These are phyloP conservation scores for Fusarium clavum DNA, from an alignment of 2,329 filamentous ascomycete genomes.

Conservation along the genomic window DNA sequence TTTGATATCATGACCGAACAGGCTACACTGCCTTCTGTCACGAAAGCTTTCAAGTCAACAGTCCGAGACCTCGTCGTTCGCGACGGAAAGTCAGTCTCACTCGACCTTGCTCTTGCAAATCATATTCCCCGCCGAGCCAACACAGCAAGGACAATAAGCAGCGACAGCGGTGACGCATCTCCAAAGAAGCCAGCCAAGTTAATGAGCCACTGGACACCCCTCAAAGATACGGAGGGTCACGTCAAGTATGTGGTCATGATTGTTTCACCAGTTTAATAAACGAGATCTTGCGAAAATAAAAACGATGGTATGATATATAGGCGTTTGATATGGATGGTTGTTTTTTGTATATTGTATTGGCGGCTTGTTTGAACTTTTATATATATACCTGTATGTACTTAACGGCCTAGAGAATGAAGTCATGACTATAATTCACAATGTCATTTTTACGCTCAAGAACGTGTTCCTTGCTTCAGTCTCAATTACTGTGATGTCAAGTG, in stretches of 20 bases:
- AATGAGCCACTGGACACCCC: conserved; percentile 48
- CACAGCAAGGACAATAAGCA: conserved; percentile 27
- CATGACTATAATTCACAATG: conserved; percentile 27
- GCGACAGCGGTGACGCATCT: conserved; percentile 28
- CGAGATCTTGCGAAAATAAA: background rate
- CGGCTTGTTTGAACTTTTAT: conserved; percentile 12
- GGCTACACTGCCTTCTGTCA: conserved; percentile 56
- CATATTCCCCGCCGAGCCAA: conserved; percentile 46
- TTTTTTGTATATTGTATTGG: conserved; percentile 19
- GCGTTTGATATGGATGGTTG: conserved; percentile 1
- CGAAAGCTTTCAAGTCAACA: conserved; percentile 57
- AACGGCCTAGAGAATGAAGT: conserved; percentile 38
- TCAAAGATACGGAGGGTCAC: conserved; percentile 42
- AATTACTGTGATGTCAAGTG: background rate
- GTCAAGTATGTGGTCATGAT: conserved; percentile 46
- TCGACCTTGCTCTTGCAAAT: conserved; percentile 47
- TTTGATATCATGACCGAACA: conserved; percentile 66
- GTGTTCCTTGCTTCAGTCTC: background rate
- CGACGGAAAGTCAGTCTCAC: conserved; percentile 52
- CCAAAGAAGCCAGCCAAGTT: conserved; percentile 41
- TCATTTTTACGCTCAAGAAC: background rate
- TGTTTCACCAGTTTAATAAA: conserved; percentile 30
- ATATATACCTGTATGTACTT: conserved; percentile 33
- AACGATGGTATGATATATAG: background rate
- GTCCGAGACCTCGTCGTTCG: conserved; percentile 56